Evolutionary conservation across 2,329 filamentous ascomycete genomes (phyloP), one percentile per base, ranked within the genome.

Genomic region (Fusarium sp.): DNA sequence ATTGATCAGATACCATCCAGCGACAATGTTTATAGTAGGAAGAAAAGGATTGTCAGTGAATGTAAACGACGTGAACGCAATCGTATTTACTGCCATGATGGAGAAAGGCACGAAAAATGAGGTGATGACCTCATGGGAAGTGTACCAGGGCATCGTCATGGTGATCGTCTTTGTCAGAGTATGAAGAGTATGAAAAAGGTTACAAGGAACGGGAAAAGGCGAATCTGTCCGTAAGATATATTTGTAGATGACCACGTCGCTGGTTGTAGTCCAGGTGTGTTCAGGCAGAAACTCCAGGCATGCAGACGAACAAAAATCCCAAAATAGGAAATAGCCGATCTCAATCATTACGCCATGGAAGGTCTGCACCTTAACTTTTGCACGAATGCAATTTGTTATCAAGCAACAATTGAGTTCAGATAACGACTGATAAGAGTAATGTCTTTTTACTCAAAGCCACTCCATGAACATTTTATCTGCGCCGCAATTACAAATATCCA

Each of bases 391-490:
- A n/a, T 11, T 9, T 37, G 18, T 37, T n/a, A 11, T 37, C 34
- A 1, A 16, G 34, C 11, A 37, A 10, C 18, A 37, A 37, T 37
- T 37, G 3, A n/a, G 18, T 37, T 11, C 18, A 37, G 7, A 11
- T 37, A 4, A 5, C 18, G 34, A 37, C 34, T n/a, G 4, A 37
- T 4, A 37, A 0, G n/a, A 7, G 6, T 4, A 4, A 37, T n/a
- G 0, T 7, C 29, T 18, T 11, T n/a, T 2, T 37, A n/a, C 18
- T n/a, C 3, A 37, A 4, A n/a, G 3, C 11, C 34, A n/a, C 18
- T n/a, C 0, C 18, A n/a, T 37, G 6, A n/a, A 7, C 6, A 37
- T 37, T 1, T 6, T 37, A 2, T n/a, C 9, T 0, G 34, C 4
- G 18, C 0, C 16, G 18, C 16, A 0, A 18, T 37, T 37, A 37